Evolutionary conservation across 345 rosid species (phyloP).

Genomic region (Firmiana major): DNA sequence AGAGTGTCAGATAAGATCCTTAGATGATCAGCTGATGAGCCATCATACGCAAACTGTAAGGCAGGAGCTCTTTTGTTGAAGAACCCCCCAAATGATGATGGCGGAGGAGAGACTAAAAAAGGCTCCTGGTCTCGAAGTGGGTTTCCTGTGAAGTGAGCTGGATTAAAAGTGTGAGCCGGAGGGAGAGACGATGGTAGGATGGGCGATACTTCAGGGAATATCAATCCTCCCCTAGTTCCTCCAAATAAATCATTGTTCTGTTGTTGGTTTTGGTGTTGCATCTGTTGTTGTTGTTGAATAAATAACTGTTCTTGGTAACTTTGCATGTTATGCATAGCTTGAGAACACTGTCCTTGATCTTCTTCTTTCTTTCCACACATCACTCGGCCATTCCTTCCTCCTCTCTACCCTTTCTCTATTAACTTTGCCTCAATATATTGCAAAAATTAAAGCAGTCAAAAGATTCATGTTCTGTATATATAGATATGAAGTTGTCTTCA

Average conservation of each 20-base stretch:
- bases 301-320: conserved; percentile 61
- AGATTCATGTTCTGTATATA: conserved; percentile 8
- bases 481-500: conserved; percentile 13
- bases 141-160: conserved; percentile 25
- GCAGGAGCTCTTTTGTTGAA: conserved; percentile 61
- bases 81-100: conserved; percentile 56
- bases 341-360: conserved; percentile 58
- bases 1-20: conserved; percentile 77
- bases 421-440: background rate
- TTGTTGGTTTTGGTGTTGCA: conserved; percentile 32
- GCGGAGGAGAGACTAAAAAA: conserved; percentile 59
- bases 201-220: conserved; percentile 58
- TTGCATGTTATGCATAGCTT: conserved; percentile 55
- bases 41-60: conserved; percentile 65
- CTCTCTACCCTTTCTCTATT: conserved; percentile 2
- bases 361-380: conserved; percentile 73
- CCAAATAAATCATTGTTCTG: conserved; percentile 36
- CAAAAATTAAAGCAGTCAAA: background rate
- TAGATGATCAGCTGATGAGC: conserved; percentile 61
- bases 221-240: conserved; percentile 31
- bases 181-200: conserved; percentile 54
- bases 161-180: conserved; percentile 35
- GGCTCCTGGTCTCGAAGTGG: conserved; percentile 56
- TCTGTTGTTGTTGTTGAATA: conserved; percentile 52
- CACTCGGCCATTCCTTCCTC: background rate